Base-by-base conservation (phyloP, 208 protist species). In the Acanthamoeba sp. region DNA sequence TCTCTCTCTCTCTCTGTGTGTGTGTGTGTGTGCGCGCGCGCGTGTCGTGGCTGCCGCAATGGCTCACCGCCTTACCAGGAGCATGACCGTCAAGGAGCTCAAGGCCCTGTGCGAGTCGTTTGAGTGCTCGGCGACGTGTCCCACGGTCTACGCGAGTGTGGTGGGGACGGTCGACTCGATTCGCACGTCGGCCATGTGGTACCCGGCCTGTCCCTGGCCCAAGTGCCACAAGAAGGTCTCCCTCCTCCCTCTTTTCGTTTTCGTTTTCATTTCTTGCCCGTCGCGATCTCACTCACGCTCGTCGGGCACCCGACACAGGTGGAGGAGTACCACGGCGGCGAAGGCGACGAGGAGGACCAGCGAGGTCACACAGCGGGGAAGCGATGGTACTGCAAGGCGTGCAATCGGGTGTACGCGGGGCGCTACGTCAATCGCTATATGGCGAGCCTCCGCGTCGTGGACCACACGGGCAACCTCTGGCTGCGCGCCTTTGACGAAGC, bases 391-490 rank as follows among this genome's bases (percentile, higher is more conserved):
- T 87, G 78, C 48, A 48, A 48, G 38, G 7, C 78, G 10, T 87
- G 78, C 78, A 55, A 34, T 4, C 42, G 48, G 27, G 78, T 87
- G 27, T 87, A 87, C 14, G 78, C 10, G 14, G 18, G n/a, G 45
- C 45, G 45, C 40, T 87, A 55, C 42, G 78, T 87, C 16, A 36
- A 59, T 24, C 78, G 78, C 16, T 87, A 87, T 22, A 45, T 48
- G 48, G 27, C 32, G 22, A 87, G 48, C 42, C 40, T 87, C 14
- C 38, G 78, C 42, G 27, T 87, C 38, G 27, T 87, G 24, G 78
- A 87, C 78, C 78, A 87, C 48, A 55, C 78, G 48, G 78, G 78
- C 20, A 40, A 48, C 38, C 27, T 87, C 12, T 87, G 78, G 78
- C 42, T 87, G 48, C 38, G 48, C 42, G 38, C 42, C 20, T 87